These are phyloP conservation scores for Galeopsis tetrahit DNA, from an alignment of 257 asterid species.

Conservation along the genomic window DNA sequence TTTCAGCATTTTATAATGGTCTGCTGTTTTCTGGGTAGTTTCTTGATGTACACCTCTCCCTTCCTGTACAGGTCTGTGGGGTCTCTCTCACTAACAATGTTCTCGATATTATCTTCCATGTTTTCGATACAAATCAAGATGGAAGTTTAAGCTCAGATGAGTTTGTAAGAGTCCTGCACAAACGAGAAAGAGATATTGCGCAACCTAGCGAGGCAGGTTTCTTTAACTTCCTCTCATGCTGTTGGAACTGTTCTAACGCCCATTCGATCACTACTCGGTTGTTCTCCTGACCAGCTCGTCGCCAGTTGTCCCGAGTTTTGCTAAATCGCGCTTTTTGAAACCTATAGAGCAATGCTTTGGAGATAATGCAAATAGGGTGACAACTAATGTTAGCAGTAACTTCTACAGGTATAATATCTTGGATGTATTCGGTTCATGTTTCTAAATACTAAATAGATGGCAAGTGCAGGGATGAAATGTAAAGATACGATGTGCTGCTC, in stretches of 20 bases:
- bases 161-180: constrained; percentile 73
- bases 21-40: constrained; percentile 4
- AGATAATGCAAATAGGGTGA: not conserved
- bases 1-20: not conserved
- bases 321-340: too few species aligned
- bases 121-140: constrained; percentile 71
- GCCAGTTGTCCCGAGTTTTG: not conserved
- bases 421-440: not conserved
- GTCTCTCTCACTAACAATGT: constrained; percentile 63
- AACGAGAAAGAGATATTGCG: constrained; percentile 75
- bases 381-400: not conserved
- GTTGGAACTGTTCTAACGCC: constrained; percentile 53
- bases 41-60: constrained; percentile 28
- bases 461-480: not conserved
- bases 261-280: constrained; percentile 39
- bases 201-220: constrained; percentile 81
- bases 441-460: too few species aligned
- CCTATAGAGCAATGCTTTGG: not conserved
- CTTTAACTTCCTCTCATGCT: constrained; percentile 66
- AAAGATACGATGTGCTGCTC: not conserved
- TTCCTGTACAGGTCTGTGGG: constrained; percentile 67
- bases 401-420: not conserved
- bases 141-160: constrained; percentile 73
- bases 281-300: constrained; percentile 39
- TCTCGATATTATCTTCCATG: constrained; percentile 69